Base-by-base conservation (phyloP, 768 basidiomycete species). In the Scleroderma citrinum region DNA sequence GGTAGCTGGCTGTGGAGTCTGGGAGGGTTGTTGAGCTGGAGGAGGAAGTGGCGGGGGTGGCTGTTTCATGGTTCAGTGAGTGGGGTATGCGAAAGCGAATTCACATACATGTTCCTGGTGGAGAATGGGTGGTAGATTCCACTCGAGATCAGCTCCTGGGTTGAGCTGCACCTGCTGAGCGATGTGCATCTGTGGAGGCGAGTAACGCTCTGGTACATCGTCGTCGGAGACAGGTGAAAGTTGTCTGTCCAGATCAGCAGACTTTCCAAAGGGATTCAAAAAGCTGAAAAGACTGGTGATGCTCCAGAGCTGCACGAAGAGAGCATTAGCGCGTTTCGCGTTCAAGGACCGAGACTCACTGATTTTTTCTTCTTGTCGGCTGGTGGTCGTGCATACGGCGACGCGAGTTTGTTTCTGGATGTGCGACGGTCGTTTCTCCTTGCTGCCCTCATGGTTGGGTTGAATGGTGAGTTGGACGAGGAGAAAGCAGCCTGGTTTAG, bases 391-490 rank as follows among this genome's bases (percentile, higher is more conserved):
- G 73, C 63, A 61, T 87, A 87, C 0, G 85, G 85, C 3, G 73
- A 75, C n/a, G 78, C 69, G 31, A 65, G 50, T n/a, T 52, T 59
- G 50, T 56, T 67, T 57, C 69, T 71, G 37, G 60, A 64, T 42
- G 63, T 63, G 44, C 65, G 70, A 58, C 64, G 74, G 51, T 70
- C 74, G 57, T 58, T 70, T 30, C 64, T 67, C 63, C 83, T 75
- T 57, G 77, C 66, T 34, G 74, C 80, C 58, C 82, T 82, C 83
- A 85, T 85, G 36, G 58, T 57, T 34, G 17, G 59, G 55, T 61
- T 56, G 51, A 53, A 46, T 35, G 56, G 49, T 35, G 34, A 35
- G 34, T n/a, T 5, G 6, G 34, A 35, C 13, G 34, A 35, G 13
- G n/a, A 35, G 12, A 12, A 53, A 52, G 56, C 49, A 34, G 45